Percentiles rank a stretch among this genome's conserved stretches.
Conservation (phyloP, 2,329 filamentous ascomycete genomes). For the Aaosphaeria pasadenensis region DNA sequence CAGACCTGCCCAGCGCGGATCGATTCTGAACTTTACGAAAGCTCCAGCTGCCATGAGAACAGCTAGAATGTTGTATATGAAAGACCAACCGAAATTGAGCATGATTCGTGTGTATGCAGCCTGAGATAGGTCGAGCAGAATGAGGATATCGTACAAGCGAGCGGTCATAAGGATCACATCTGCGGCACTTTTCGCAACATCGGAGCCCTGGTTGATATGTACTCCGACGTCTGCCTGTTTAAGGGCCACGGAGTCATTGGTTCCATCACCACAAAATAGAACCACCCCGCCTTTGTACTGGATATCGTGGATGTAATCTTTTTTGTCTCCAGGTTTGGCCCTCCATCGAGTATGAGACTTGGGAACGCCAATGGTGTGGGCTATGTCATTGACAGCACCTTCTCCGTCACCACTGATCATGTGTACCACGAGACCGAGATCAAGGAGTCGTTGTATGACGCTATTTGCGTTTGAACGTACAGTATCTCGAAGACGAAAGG, state of each 20-base stretch:
- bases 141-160: conserved; percentile 54
- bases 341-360: conserved; percentile 41
- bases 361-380: conserved; percentile 37
- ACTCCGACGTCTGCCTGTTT: conserved; percentile 69
- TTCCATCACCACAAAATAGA: conserved; percentile 74
- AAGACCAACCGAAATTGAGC: conserved; percentile 70
- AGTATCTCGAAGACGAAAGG: conserved; percentile 50
- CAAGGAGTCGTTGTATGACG: conserved; percentile 51
- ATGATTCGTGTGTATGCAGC: conserved; percentile 41
- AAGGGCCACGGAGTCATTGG: conserved; percentile 73
- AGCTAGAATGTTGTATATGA: conserved; percentile 68
- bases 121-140: conserved; percentile 54
- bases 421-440: conserved; percentile 49
- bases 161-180: conserved; percentile 67
- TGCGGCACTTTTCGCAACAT: conserved; percentile 65
- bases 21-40: conserved; percentile 53
- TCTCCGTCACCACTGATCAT: conserved; percentile 58
- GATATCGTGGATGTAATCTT: conserved; percentile 46
- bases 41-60: conserved; percentile 62
- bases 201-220: conserved; percentile 58
- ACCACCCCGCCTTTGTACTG: conserved; percentile 41
- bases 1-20: conserved; percentile 63
- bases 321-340: conserved; percentile 54
- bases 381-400: conserved; percentile 49
- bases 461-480: conserved; percentile 50